Evolutionary conservation across 768 basidiomycete genomes (phyloP).

Genomic region (Candolleomyces eurysporus): DNA sequence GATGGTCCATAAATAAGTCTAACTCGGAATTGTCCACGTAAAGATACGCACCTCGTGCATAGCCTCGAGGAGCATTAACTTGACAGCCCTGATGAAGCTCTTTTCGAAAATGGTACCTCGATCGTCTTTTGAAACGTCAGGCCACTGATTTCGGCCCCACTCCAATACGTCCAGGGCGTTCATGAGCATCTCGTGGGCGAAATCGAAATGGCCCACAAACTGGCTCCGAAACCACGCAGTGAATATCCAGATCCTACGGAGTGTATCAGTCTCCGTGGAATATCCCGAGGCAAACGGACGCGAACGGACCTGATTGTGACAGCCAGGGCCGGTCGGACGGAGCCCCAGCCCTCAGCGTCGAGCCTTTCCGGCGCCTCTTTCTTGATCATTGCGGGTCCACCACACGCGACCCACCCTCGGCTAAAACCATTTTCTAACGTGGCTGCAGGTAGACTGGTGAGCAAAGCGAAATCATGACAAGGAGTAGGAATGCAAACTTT

Average conservation of each 20-base stretch:
- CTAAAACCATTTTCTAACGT: background rate
- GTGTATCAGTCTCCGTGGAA: too few relatives aligned
- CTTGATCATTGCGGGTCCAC: conserved; percentile 1
- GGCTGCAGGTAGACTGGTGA: background rate
- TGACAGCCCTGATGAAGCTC: conserved; percentile 25
- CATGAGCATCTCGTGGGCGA: conserved; percentile 31
- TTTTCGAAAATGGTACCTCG: conserved; percentile 42
- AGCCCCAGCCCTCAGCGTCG: background rate
- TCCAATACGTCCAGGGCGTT: conserved; percentile 39
- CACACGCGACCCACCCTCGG: background rate
- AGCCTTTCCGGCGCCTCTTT: background rate
- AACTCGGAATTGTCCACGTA: background rate
- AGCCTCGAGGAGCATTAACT: conserved; percentile 18
- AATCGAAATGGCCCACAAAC: background rate
- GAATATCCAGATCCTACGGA: conserved; percentile 2
- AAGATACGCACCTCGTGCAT: background rate
- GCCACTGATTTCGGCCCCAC: conserved; percentile 40
- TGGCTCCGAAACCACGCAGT: background rate
- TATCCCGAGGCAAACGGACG: too few relatives aligned
- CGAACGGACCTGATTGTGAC: conserved; percentile 1
- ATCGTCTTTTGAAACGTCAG: conserved; percentile 33
- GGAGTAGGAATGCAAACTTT: background rate
- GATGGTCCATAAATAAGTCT: background rate
- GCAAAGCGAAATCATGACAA: background rate
- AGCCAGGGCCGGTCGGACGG: background rate